Base-by-base conservation (phyloP, 345 rosid species). In the Bruguiera parviflora region DNA sequence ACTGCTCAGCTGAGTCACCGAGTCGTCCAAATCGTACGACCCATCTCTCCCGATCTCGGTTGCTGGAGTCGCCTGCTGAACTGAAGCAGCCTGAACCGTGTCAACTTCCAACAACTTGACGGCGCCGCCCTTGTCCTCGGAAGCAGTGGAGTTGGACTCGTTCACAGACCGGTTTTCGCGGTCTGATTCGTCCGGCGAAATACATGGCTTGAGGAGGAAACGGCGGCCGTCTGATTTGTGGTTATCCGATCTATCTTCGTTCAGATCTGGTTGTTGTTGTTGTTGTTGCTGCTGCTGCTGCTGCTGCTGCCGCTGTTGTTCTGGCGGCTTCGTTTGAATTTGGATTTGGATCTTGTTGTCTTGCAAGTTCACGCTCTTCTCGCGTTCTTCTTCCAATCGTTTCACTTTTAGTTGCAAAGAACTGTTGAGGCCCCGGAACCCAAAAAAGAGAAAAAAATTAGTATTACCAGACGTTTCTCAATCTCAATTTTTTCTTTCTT, bases 61-160 rank as follows among this genome's bases (percentile, higher is more conserved):
- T 9, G 29, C 31, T 25, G 29, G 16, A 22, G 58, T 8, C 58
- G 58, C 59, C 66, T 16, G 60, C 59, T 58, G 70, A 39, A 60
- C 79, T 5, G 75, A 77, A 7, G 77, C 81, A 19, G 66, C 69
- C 53, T 78, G 69, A 37, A 58, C 71, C 68, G 63, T 73, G 56
- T 70, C 80, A 7, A 1, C 65, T 47, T 18, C 70, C 7, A 60
- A 53, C 18, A 46, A 8, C 28, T 22, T 32, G 28, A 43, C 71
- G 21, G 27, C 61, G n/a, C 66, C 72, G 49, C 73, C 43, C 81
- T 79, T 77, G 22, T 47, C 74, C 49, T 75, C 83, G 69, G 81
- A 75, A 28, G 72, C 86, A 1, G 93, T 86, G n/a, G 94, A 90
- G 77, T 88, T 90, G 52, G 96, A 90, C 80, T 84, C 96, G 80